phyloP scores from a whole-genome alignment of 768 basidiomycete genomes.

The Trametes villosa region DNA sequence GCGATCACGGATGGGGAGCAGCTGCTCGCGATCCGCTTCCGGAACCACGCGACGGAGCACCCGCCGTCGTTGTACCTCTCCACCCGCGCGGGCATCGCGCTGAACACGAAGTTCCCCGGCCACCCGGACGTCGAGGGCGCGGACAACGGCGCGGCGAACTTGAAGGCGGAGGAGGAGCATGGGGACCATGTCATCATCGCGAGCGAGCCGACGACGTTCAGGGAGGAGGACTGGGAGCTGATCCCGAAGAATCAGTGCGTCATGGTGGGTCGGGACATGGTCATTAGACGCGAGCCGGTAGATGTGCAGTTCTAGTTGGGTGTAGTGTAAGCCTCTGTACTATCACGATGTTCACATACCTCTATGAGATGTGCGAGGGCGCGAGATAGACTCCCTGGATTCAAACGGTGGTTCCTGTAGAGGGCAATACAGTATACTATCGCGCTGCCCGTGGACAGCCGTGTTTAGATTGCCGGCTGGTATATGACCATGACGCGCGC shows the following conservation, averaged over 20 bases:
- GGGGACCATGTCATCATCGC: slow-evolving; percentile 40
- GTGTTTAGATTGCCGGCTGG: no score
- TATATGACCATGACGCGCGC: no score
- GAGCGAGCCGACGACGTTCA: slow-evolving; percentile 40
- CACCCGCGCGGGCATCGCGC: slow-evolving; percentile 36
- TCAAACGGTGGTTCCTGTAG: no score
- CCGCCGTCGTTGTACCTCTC: slow-evolving; percentile 40
- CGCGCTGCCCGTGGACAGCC: no score
- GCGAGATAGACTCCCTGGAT: no score
- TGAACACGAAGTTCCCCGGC: slow-evolving; percentile 41
- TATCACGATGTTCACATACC: neutral
- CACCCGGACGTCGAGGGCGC: slow-evolving; percentile 35
- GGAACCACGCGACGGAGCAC: slow-evolving; percentile 36
- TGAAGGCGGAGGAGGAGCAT: slow-evolving; percentile 34
- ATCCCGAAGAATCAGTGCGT: slow-evolving; percentile 35
- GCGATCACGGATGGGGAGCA: slow-evolving; percentile 37
- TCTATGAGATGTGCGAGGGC: neutral
- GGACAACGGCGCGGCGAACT: slow-evolving; percentile 19
- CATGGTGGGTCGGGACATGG: slow-evolving; percentile 34
- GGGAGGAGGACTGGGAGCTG: slow-evolving; percentile 36
- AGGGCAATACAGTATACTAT: no score
- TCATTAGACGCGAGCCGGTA: slow-evolving; percentile 20
- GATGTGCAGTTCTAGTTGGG: slow-evolving; percentile 18
- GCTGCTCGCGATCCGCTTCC: slow-evolving; percentile 38
- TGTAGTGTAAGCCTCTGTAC: neutral